Conservation (phyloP, 371 early-diverging fungal genomes). For the Actinomucor elegans region DNA sequence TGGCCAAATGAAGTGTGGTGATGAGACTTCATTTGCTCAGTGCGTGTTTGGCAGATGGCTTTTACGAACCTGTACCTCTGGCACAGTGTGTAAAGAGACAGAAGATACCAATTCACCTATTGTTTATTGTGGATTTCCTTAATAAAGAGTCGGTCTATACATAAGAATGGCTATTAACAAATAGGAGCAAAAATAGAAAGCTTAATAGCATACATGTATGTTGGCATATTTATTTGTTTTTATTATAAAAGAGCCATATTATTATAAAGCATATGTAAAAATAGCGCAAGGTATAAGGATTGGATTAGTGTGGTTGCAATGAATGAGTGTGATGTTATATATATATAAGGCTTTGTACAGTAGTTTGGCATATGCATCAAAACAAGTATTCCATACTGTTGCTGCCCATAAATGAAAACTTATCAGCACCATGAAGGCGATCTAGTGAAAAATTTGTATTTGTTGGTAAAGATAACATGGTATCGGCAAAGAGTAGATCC, state of each 20-base stretch:
- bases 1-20: constrained; percentile 8
- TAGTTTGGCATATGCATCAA: too few relatives aligned
- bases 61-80: constrained; percentile 4
- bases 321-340: too few relatives aligned
- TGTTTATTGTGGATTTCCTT: constrained; percentile 20
- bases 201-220: too few relatives aligned
- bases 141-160: too few relatives aligned
- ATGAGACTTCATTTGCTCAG: constrained; percentile 13
- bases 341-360: too few relatives aligned
- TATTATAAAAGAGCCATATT: background rate
- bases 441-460: background rate
- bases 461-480: background rate
- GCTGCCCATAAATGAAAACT: too few relatives aligned
- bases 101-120: constrained; percentile 2
- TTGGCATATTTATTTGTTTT: background rate
- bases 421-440: background rate
- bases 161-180: too few relatives aligned
- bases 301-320: too few relatives aligned
- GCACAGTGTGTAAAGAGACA: constrained; percentile 17
- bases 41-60: constrained; percentile 13
- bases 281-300: too few relatives aligned
- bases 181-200: too few relatives aligned
- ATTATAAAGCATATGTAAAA: too few relatives aligned
- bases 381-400: too few relatives aligned
- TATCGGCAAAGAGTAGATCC: constrained; percentile 2